Evolutionary conservation across 768 basidiomycete species (phyloP), one percentile per base, ranked within the genome.

Genomic region (Lactifluus volemus): DNA sequence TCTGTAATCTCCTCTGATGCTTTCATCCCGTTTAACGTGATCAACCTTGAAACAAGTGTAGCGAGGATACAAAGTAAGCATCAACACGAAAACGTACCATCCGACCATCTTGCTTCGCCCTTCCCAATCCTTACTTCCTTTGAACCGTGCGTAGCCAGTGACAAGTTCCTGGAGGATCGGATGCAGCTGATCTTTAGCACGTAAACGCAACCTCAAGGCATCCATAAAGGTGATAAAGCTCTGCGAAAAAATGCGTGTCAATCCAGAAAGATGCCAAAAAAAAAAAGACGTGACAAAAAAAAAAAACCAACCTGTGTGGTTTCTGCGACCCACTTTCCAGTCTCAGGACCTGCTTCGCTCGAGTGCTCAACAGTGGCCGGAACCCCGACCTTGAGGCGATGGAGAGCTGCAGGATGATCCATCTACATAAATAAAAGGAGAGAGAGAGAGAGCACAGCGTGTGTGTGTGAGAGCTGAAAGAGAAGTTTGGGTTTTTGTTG

Each of bases 181-280:
- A 71, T 98, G 95, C 2, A 99, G 78, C 68, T 97, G 93, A 68
- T 98, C 97, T 71, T 98, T 99, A 3, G 97, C 96, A n/a, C 93
- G 83, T 67, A 98, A 76, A 10, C 88, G 85, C 53, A 98, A 78
- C 69, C 94, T 95, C 30, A 98, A 79, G 1, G 94, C 96, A 67
- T 99, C 97, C 92, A 98, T 97, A 66, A 98, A 95, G 0, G 96
- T 98, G 66, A 99, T 98, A 64, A 98, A 99, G 71, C 86, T 89
- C 93, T 98, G 67, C 1, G 59, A 49, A 17, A 32, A 17, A 49
- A 17, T 21, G 10, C n/a, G 25, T 48, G 47, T 57, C n/a, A 49
- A 44, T 47, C 17, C n/a, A 42, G 8, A n/a, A 9, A 10, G n/a
- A 25, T 25, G n/a, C 25, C 34, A 57, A 48, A 56, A 15, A 57